Base-by-base conservation (phyloP, 2,329 filamentous ascomycete species). In the Pseudogymnoascus destructans region DNA sequence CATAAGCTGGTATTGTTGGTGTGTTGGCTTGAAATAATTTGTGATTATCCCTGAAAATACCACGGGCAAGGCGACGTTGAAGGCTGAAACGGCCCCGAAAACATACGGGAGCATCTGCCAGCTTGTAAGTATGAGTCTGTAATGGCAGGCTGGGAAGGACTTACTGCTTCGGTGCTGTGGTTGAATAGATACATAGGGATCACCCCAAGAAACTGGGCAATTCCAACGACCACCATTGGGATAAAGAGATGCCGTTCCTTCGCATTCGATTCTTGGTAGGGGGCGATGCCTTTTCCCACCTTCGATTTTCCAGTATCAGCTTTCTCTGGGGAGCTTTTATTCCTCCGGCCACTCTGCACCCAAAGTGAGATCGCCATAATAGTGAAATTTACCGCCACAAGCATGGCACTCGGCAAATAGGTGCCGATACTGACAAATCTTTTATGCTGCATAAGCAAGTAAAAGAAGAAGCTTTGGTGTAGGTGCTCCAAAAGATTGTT, bases 391-490 rank as follows among this genome's bases (percentile, higher is more conserved):
- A 85, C 87, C 1, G 93, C 93, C 59, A 98, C 79, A 56, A 97
- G 74, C 93, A 98, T 98, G n/a, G 93, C 93, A 65, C 89, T 95
- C 0, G 93, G 93, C 3, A 98, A 78, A 68, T 98, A 98, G 1
- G 92, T 98, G 13, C 93, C 93, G 63, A 98, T 98, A 72, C 91
- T 97, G 65, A 97, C 93, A 69, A 98, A 98, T 9, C 91, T 84
- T 66, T 93, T 88, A 27, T 85, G 81, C 64, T 95, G 86, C 82
- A 97, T 90, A 46, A 98, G 78, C 57, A 98, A 77, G 70, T 98
- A 98, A 74, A 98, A 97, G 79, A 98, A 98, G 77, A 98, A 98
- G 70, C 91, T 96, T 73, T 98, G 93, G 70, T 98, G 93, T 61
- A 98, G 78, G 70, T 98, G 91, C 73, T 98, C 93, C 30, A 98